Evolutionary conservation across 139 green algal genomes (phyloP).

Genomic region (Tetradesmus obliquus): DNA sequence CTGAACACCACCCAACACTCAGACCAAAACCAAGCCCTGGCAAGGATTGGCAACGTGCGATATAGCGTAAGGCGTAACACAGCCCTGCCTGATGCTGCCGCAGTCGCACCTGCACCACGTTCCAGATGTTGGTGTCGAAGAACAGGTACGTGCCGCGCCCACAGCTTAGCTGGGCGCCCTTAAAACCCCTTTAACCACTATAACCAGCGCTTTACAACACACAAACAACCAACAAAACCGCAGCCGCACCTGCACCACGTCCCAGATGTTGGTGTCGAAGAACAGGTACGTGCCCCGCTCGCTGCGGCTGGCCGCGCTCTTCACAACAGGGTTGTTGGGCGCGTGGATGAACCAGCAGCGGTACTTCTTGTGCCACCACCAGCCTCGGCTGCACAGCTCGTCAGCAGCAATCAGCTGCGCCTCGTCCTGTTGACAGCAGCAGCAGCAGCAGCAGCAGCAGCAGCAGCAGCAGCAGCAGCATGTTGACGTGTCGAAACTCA

Average conservation of each 20-base stretch:
- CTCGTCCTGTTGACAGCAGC: slow-evolving; percentile 73
- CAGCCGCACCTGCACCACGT: slow-evolving; percentile 66
- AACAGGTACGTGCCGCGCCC: slow-evolving; percentile 92
- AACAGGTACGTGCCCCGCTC: slow-evolving; percentile 92
- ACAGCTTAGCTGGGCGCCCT: background rate
- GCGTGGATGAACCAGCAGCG: slow-evolving; percentile 90
- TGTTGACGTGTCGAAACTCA: slow-evolving; percentile 75
- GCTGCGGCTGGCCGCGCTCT: slow-evolving; percentile 70
- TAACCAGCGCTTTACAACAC: background rate
- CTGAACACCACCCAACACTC: too few species aligned
- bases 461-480: background rate
- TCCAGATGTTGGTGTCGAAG: slow-evolving; percentile 91
- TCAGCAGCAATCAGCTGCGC: slow-evolving; percentile 95
- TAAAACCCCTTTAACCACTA: background rate
- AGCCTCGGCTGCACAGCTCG: slow-evolving; percentile 91
- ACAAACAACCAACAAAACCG: background rate
- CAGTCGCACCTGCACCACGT: slow-evolving; percentile 68
- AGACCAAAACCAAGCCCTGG: too few species aligned
- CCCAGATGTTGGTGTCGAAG: slow-evolving; percentile 92
- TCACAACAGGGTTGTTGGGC: slow-evolving; percentile 81
- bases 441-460: background rate
- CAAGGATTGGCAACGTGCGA: too few species aligned
- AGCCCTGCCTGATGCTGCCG: too few species aligned
- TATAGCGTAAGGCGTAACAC: too few species aligned
- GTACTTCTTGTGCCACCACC: slow-evolving; percentile 83